phyloP scores from a whole-genome alignment of 306 rosid species.

The Lathyrus aphaca region DNA sequence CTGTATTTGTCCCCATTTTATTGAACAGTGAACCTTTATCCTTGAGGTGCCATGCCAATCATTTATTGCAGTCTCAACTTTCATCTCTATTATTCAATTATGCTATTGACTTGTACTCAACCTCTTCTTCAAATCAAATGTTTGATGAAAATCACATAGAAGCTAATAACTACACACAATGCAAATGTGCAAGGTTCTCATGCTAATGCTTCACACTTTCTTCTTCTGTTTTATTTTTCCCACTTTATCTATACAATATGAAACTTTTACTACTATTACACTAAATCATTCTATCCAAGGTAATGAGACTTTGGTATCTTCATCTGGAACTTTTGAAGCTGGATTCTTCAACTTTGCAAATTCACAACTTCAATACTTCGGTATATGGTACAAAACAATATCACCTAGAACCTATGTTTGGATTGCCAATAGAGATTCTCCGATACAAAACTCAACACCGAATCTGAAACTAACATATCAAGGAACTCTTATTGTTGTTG shows the following conservation, averaged over 20 bases:
- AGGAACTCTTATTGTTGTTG: conserved; percentile 14
- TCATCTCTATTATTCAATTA: too few relatives aligned
- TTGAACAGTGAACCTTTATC: too few relatives aligned
- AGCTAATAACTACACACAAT: not conserved
- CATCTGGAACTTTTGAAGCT: not conserved
- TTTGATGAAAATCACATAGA: not conserved
- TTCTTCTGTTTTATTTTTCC: not conserved
- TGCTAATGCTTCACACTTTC: not conserved
- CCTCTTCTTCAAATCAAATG: not conserved
- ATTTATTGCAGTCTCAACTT: too few relatives aligned
- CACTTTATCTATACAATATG: not conserved
- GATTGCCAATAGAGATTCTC: conserved; percentile 32
- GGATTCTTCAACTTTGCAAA: conserved; percentile 1
- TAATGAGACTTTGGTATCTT: not conserved
- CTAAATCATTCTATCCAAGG: not conserved
- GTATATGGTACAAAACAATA: conserved; percentile 24
- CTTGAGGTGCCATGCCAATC: too few relatives aligned
- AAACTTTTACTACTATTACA: not conserved
- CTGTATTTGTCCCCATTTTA: too few relatives aligned
- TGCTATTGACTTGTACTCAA: too few relatives aligned
- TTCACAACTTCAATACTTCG: conserved; percentile 1
- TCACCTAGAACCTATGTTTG: conserved; percentile 16
- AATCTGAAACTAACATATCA: conserved; percentile 14
- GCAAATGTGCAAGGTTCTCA: not conserved
- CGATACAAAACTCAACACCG: not conserved